Base-by-base conservation (phyloP, 2,329 filamentous ascomycete genomes). In the Stemphylium beticola region DNA sequence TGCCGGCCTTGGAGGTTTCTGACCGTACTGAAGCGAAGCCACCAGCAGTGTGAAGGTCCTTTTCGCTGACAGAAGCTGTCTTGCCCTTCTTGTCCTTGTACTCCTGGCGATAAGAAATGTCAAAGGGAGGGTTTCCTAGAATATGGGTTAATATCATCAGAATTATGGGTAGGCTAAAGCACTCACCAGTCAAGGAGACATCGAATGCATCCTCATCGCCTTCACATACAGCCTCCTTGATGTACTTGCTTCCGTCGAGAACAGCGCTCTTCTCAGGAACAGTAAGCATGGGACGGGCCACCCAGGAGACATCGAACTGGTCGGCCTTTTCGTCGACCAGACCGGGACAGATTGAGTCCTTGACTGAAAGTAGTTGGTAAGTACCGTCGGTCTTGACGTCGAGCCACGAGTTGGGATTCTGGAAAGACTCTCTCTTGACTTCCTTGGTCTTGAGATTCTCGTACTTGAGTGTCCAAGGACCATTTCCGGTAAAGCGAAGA, bases 161-260 rank as follows among this genome's bases (percentile, higher is more conserved):
- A 36, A 10, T n/a, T 4, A 17, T 24, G 24, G 4, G 4, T 36
- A 45, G 18, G 14, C 14, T 12, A 51, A 46, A 33, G 33, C 24
- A 71, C 82, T 77, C 84, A 85, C 92, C 93, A 72, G 85, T 85
- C 58, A 99, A 83, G 38, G 84, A 83, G 48, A 99, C 80, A 68
- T 97, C 92, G 50, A 97, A 87, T 3, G 87, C 87, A 73, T 97
- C 93, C 68, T 96, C 90, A 58, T 98, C 93, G 26, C 93, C 93
- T 78, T 99, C 93, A 70, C 95, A 99, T 26, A 99, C 88, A 57
- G 93, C 88, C 37, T 87, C 84, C 75, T 96, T 96, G 64, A 87
- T 73, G 70, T 88, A 90, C 31, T 82, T 81, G 24, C 81, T 79
- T 14, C 81, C 79, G 32, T 82, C 68, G 14, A 69, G 76, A 10